Evolutionary conservation across 352 stramenopile genomes (phyloP).

Genomic region (Phytophthora sojae): DNA sequence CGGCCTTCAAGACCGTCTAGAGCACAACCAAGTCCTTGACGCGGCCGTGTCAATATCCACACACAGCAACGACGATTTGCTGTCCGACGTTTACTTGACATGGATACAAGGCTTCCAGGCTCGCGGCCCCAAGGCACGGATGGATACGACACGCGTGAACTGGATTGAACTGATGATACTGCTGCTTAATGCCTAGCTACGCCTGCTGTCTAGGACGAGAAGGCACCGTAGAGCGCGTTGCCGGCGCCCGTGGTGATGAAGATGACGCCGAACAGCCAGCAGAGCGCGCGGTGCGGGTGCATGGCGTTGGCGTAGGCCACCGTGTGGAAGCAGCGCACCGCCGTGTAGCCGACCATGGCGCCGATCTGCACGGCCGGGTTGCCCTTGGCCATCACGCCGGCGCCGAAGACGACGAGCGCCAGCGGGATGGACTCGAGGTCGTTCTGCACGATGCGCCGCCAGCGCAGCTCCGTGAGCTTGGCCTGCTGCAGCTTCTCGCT

Average conservation of each 20-base stretch:
- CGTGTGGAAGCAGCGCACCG: constrained; percentile 53
- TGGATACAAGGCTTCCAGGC: background rate
- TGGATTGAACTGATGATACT: constrained; percentile 11
- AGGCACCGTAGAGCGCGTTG: constrained; percentile 46
- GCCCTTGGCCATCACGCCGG: constrained; percentile 43
- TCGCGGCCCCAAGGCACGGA: background rate
- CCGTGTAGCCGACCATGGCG: constrained; percentile 54
- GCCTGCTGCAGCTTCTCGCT: constrained; percentile 42
- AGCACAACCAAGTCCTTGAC: background rate
- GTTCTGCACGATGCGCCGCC: constrained; percentile 66
- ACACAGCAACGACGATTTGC: constrained; percentile 6
- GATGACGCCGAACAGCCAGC: constrained; percentile 50
- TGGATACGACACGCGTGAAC: constrained; percentile 9
- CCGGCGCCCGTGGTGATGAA: constrained; percentile 40
- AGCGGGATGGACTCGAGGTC: constrained; percentile 69
- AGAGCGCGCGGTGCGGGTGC: constrained; percentile 55
- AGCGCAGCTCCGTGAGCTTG: constrained; percentile 47
- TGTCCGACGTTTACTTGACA: background rate
- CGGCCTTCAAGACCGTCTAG: background rate
- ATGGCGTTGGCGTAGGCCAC: constrained; percentile 54
- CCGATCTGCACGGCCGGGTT: constrained; percentile 38
- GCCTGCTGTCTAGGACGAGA: constrained; percentile 22
- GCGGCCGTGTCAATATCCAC: background rate
- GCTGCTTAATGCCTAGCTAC: constrained; percentile 14
- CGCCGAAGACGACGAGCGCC: constrained; percentile 55